Evolutionary conservation across 192 early-diverging fungal species (phyloP), one percentile per base, ranked within the genome.

Genomic region (Umbelopsis sp.): DNA sequence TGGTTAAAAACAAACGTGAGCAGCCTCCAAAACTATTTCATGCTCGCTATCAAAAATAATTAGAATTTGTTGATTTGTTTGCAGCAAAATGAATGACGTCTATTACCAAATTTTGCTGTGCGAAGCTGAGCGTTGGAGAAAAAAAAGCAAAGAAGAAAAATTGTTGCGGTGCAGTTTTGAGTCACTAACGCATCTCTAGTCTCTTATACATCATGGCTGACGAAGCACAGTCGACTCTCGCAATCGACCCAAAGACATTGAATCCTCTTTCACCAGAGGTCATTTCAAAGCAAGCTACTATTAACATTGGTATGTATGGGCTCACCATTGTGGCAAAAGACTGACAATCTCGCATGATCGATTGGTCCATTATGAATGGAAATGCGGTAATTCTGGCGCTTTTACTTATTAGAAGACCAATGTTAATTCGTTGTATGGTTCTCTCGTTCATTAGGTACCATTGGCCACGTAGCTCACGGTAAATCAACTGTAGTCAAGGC

Each of bases 401-500:
- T 6, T 41, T 1, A 41, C 12, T 6, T 11, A 1, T 6, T 41
- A 41, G 38, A 3, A n/a, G 1, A 11, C 38, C 38, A 41, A 41
- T 41, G 38, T 41, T 36, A 22, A 66, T 66, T 12, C 26, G 41
- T 22, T 56, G 22, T 43, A n/a, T n/a, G 14, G 17, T 70, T 32
- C 36, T 68, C 22, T 51, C 44, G 29, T 43, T 43, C 44, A 49
- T 24, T 78, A 95, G 94, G 92, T 74, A 99, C 97, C 47, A 99
- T 99, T 82, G 97, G 97, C 49, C 97, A 99, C 83, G 97, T 99
- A 73, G 97, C 97, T 34, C 97, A 99, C 88, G 97, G 97, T 82
- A 99, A 99, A 87, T 98, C 96, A 22, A 98, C 97, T 22, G 94
- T 99, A 22, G 97, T 99, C 68, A 99, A 95, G 80, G 96, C 97